Base-by-base conservation (phyloP, 2,329 filamentous ascomycete species). In the Mycosphaerella sp. region DNA sequence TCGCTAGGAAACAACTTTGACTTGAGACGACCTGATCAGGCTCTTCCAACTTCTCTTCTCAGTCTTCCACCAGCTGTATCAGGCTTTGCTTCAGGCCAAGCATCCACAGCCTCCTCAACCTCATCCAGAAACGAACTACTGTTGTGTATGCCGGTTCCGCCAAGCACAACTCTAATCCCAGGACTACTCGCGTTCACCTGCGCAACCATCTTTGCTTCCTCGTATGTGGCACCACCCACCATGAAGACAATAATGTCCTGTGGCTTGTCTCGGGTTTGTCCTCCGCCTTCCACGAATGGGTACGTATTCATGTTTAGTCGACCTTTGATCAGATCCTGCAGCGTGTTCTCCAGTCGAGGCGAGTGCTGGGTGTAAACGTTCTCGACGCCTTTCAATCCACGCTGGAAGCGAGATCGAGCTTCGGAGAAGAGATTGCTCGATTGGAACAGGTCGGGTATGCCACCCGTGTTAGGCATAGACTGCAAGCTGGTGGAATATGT, bases 341-440 rank as follows among this genome's bases (percentile, higher is more conserved):
- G 73, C 0, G 89, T 97, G 18, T 80, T 80, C 68, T 96, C 90
- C 13, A 98, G 71, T 17, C 89, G 79, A 0, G 94, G 89, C 5
- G 89, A 94, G 69, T 98, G 93, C 68, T 98, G 94, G 0, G 93
- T 98, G 68, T 98, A 98, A 25, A 98, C 93, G 62, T 98, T 98
- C 68, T 98, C 94, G 1, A 98, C 93, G 1, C 93, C 93, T 66
- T 97, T 96, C 12, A 98, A 77, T 0, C 93, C 93, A 21, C 67
- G 62, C 65, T 95, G 95, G 69, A 98, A 89, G 4, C 90, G 83
- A 64, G 85, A 88, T 35, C 89, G 80, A 9, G 90, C 89, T 10
- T 87, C 87, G 0, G 88, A 87, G 70, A 98, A 95, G 58, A 98
- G 91, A 4, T 89, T 91, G 0, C 85, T 81, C 0, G 88, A 86